Percentiles rank a stretch among this genome's conserved stretches.
These are phyloP conservation scores for Lophium mytilinum DNA, from an alignment of 495 filamentous ascomycete species.

Conservation along the genomic window DNA sequence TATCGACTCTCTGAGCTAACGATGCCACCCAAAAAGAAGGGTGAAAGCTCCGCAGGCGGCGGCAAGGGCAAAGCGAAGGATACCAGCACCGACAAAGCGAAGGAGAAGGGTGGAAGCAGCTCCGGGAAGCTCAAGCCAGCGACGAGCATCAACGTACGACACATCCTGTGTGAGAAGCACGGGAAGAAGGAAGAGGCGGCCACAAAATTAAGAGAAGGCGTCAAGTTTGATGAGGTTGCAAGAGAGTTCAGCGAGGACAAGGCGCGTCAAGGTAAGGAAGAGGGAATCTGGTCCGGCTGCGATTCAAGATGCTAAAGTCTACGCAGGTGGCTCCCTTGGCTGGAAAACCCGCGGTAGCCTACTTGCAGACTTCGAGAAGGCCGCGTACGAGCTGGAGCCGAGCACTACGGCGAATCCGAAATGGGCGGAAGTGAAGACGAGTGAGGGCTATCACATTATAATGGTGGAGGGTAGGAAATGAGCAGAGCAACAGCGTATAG, in stretches of 20 bases:
- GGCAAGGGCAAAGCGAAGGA: slow-evolving; percentile 36
- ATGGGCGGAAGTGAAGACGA: slow-evolving; percentile 73
- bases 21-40: slow-evolving; percentile 51
- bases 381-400: slow-evolving; percentile 68
- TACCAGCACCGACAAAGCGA: slow-evolving; percentile 28
- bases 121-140: slow-evolving; percentile 57
- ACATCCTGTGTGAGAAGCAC: slow-evolving; percentile 89
- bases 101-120: slow-evolving; percentile 35
- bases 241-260: slow-evolving; percentile 84
- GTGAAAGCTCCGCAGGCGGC: slow-evolving; percentile 11
- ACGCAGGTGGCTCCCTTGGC: slow-evolving; percentile 66
- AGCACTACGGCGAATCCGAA: slow-evolving; percentile 70
- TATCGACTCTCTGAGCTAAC: neutral
- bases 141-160: slow-evolving; percentile 73
- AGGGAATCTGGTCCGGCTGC: neutral
- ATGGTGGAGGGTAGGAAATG: slow-evolving; percentile 74
- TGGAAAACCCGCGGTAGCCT: slow-evolving; percentile 74
- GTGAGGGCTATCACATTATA: slow-evolving; percentile 86
- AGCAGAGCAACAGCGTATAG: neutral
- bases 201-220: slow-evolving; percentile 63
- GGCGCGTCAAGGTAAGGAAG: slow-evolving; percentile 58
- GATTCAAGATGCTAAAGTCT: neutral
- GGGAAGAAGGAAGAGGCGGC: slow-evolving; percentile 82
- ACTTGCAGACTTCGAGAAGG: slow-evolving; percentile 68
- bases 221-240: slow-evolving; percentile 85